These are phyloP conservation scores for Aspergillus kassunensis DNA, from an alignment of 495 filamentous ascomycete genomes.

Conservation along the genomic window DNA sequence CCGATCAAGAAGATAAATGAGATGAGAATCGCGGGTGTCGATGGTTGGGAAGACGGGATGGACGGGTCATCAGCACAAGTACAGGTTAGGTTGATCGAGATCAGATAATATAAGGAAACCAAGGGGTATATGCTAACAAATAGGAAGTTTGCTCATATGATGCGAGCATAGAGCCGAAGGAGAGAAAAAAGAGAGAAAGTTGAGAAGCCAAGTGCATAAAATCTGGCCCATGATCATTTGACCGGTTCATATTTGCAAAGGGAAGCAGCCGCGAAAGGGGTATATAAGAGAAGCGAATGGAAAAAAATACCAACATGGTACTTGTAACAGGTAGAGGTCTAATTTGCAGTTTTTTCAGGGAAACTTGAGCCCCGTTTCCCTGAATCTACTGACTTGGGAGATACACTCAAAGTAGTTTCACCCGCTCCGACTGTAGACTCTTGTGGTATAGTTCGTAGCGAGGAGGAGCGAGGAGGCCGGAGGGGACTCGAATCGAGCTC, in stretches of 20 bases:
- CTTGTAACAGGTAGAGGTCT: conserved; percentile 8
- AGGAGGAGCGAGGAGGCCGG: conserved; percentile 39
- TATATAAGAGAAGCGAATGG: conserved; percentile 28
- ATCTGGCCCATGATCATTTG: conserved; percentile 12
- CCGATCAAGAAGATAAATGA: neutral
- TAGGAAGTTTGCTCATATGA: neutral
- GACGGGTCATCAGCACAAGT: neutral
- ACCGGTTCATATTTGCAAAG: conserved; percentile 17
- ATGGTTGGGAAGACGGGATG: conserved; percentile 5
- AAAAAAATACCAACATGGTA: conserved; percentile 15
- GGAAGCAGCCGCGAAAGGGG: conserved; percentile 27
- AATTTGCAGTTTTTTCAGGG: conserved; percentile 2
- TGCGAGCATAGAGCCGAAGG: conserved; percentile 8
- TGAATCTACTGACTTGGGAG: conserved; percentile 11
- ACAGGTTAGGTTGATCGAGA: neutral
- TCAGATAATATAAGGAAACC: conserved; percentile 16
- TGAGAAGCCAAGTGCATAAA: neutral
- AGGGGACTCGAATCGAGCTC: conserved; percentile 31
- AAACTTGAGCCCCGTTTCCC: conserved; percentile 2
- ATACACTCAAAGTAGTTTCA: neutral
- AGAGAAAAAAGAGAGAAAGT: neutral
- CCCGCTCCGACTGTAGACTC: conserved; percentile 12
- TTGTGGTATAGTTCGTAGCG: conserved; percentile 22
- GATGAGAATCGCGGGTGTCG: neutral
- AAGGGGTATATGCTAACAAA: conserved; percentile 10